Conservation (phyloP, 2,329 filamentous ascomycete species). For the Akanthomyces dipterigenus region DNA sequence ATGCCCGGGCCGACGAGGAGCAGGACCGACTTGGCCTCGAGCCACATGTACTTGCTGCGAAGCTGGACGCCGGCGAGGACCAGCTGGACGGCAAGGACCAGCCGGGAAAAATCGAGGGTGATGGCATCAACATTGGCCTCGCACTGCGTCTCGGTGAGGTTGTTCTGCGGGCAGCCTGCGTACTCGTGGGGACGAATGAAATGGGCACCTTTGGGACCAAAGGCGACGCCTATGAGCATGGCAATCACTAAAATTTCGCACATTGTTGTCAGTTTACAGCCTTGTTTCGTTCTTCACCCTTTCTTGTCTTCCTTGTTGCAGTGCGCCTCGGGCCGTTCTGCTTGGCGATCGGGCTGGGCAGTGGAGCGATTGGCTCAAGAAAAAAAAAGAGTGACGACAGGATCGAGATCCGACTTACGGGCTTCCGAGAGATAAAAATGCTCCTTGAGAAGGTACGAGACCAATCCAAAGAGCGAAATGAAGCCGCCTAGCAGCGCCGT, state of each 20-base stretch:
- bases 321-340: neutral
- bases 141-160: slow-evolving; percentile 23
- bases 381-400: neutral
- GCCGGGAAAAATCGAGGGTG: slow-evolving; percentile 76
- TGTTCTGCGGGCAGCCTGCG: slow-evolving; percentile 36
- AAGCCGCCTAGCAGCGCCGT: slow-evolving; percentile 78
- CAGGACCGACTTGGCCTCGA: slow-evolving; percentile 69
- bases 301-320: neutral
- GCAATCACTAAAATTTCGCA: slow-evolving; percentile 60
- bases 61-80: slow-evolving; percentile 84
- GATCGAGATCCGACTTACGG: slow-evolving; percentile 44
- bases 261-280: neutral
- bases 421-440: slow-evolving; percentile 88
- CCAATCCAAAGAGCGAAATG: slow-evolving; percentile 81
- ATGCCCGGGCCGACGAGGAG: slow-evolving; percentile 78
- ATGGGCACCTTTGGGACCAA: slow-evolving; percentile 72
- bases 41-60: slow-evolving; percentile 71
- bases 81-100: slow-evolving; percentile 85
- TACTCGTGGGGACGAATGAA: slow-evolving; percentile 72
- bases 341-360: neutral
- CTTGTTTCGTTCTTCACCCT: neutral
- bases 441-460: slow-evolving; percentile 86
- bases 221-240: slow-evolving; percentile 67
- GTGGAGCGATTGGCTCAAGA: neutral
- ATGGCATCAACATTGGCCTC: slow-evolving; percentile 58